Evolutionary conservation across 441 rosid species (phyloP).

Genomic region (Gossypium schwendimanii): DNA sequence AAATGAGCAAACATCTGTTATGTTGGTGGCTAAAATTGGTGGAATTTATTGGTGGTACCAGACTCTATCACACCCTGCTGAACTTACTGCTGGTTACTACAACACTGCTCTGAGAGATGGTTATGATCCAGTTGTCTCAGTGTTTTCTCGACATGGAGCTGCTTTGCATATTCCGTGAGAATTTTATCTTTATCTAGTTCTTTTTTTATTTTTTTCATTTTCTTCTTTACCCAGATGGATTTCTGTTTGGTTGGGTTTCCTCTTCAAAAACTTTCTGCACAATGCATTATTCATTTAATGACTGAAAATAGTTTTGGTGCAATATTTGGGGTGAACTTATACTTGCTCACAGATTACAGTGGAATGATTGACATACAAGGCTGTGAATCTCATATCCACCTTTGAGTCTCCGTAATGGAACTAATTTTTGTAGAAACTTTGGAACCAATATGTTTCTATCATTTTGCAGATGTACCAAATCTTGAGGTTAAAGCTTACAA

Average conservation of each 20-base stretch:
- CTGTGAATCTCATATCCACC: neutral
- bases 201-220: neutral
- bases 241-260: conserved; percentile 4
- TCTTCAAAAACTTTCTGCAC: neutral
- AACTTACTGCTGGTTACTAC: conserved; percentile 71
- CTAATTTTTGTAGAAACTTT: neutral
- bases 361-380: neutral
- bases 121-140: conserved; percentile 53
- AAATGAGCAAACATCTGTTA: conserved; percentile 32
- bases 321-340: neutral
- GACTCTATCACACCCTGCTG: conserved; percentile 63
- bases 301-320: neutral
- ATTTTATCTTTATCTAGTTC: neutral
- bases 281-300: conserved; percentile 6
- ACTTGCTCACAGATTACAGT: neutral
- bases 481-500: neutral
- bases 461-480: neutral
- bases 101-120: conserved; percentile 62
- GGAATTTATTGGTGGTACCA: conserved; percentile 80
- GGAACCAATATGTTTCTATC: neutral
- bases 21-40: conserved; percentile 49
- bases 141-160: conserved; percentile 62
- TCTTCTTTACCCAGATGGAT: neutral
- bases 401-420: neutral
- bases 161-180: conserved; percentile 56